Evolutionary conservation across 2,329 filamentous ascomycete species (phyloP).

Genomic region (Fusarium tanahbumbuense): DNA sequence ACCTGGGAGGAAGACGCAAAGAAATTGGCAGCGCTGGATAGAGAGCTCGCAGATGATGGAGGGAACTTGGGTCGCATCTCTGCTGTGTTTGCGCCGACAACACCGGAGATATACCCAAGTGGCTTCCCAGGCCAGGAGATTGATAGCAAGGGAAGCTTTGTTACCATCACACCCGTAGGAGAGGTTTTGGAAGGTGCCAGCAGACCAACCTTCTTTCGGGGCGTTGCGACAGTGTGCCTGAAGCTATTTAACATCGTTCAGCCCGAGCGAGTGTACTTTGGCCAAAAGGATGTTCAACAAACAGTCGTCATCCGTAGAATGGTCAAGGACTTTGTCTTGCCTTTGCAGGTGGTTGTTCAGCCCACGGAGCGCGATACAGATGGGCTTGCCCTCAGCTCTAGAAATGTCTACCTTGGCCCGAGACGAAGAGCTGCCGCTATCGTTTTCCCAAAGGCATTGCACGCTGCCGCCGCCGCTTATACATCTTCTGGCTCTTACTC

Average conservation of each 20-base stretch:
- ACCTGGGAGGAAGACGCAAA: conserved; percentile 85
- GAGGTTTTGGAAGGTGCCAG: conserved; percentile 85
- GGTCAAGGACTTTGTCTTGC: conserved; percentile 87
- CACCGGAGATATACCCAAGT: conserved; percentile 87
- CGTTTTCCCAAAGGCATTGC: conserved; percentile 76
- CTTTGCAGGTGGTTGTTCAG: conserved; percentile 78
- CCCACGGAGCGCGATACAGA: conserved; percentile 81
- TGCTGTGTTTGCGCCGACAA: conserved; percentile 88
- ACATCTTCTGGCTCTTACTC: conserved; percentile 59
- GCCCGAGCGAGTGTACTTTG: conserved; percentile 85
- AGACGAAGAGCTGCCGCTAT: conserved; percentile 78
- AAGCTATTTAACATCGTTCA: conserved; percentile 69
- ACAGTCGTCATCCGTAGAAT: conserved; percentile 89
- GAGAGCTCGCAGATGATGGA: conserved; percentile 73
- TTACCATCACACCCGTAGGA: conserved; percentile 87
- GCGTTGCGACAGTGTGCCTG: conserved; percentile 95
- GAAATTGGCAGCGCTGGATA: conserved; percentile 74
- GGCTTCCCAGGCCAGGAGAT: conserved; percentile 78
- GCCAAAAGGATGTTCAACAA: conserved; percentile 98
- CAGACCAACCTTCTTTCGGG: conserved; percentile 93
- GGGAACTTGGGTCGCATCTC: conserved; percentile 75
- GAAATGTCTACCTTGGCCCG: conserved; percentile 90
- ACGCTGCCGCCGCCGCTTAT: conserved; percentile 77
- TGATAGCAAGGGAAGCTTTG: conserved; percentile 85
- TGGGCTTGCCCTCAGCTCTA: conserved; percentile 89